Percentiles rank a stretch among this genome's conserved stretches.
These are phyloP conservation scores for Aspergillus flavus DNA, from an alignment of 2,329 filamentous ascomycete genomes.

Conservation along the genomic window DNA sequence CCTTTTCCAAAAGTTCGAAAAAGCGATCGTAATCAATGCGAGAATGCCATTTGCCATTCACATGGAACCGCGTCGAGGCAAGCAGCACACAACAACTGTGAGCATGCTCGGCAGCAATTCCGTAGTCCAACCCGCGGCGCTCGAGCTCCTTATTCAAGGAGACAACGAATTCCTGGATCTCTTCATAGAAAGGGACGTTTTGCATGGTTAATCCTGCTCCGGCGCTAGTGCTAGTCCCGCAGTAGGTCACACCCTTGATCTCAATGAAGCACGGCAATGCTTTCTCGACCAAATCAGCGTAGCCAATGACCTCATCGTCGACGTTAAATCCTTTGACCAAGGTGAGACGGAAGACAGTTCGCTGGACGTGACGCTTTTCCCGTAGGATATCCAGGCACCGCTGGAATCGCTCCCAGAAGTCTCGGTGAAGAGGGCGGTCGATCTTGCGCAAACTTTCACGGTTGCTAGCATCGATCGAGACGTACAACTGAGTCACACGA, in stretches of 20 bases:
- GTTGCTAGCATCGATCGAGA: constrained; percentile 93
- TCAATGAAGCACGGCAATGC: constrained; percentile 91
- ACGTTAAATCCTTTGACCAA: constrained; percentile 98
- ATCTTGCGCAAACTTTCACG: constrained; percentile 84
- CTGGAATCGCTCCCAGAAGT: constrained; percentile 97
- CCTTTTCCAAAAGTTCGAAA: constrained; percentile 77
- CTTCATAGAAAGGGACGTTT: constrained; percentile 94
- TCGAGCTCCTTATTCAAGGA: constrained; percentile 71
- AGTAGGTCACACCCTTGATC: constrained; percentile 96
- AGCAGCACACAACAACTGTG: constrained; percentile 92
- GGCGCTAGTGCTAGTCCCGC: constrained; percentile 82
- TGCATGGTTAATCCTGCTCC: constrained; percentile 92
- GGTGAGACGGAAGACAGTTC: constrained; percentile 92
- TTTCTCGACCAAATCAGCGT: constrained; percentile 83
- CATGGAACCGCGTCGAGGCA: constrained; percentile 77
- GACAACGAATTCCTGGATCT: constrained; percentile 80
- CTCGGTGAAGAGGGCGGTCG: constrained; percentile 86
- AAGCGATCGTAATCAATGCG: constrained; percentile 88
- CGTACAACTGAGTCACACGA: constrained; percentile 92
- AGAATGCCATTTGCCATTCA: constrained; percentile 83
- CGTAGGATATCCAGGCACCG: constrained; percentile 86
- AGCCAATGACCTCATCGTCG: constrained; percentile 87
- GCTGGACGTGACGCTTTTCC: constrained; percentile 78
- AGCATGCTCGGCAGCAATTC: constrained; percentile 91
- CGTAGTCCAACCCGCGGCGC: constrained; percentile 74